A percentile compares a stretch with the other conserved stretches of the same genome.
These are phyloP conservation scores for Penicillium sp. DNA, from an alignment of 2,329 filamentous ascomycete genomes.

Conservation along the genomic window DNA sequence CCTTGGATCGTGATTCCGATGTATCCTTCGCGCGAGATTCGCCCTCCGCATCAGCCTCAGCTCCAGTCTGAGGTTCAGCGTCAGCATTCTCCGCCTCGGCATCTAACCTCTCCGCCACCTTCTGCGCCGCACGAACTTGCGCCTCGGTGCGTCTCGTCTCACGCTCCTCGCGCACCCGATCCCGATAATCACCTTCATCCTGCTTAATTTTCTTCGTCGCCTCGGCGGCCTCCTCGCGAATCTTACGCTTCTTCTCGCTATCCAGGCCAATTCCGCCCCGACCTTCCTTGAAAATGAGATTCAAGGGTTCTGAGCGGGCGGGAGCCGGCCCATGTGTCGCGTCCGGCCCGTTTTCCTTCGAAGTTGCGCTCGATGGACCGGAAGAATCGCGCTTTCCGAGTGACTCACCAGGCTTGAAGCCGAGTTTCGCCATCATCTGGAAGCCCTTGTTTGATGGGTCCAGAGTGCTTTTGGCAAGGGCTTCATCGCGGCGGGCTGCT, in stretches of 20 bases:
- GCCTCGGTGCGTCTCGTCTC: constrained; percentile 70
- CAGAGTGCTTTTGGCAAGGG: constrained; percentile 74
- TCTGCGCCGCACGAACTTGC: constrained; percentile 76
- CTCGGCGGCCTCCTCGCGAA: constrained; percentile 63
- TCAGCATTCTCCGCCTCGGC: constrained; percentile 50
- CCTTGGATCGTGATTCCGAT: not conserved
- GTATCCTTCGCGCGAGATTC: not conserved
- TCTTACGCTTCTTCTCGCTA: constrained; percentile 77
- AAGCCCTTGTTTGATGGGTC: constrained; percentile 80
- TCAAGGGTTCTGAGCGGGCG: constrained; percentile 71
- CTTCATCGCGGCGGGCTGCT: constrained; percentile 71
- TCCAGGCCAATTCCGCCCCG: constrained; percentile 83
- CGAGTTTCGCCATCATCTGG: constrained; percentile 96
- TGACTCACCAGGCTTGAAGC: constrained; percentile 75
- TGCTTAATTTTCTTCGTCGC: constrained; percentile 64
- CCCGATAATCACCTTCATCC: constrained; percentile 72
- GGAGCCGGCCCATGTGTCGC: constrained; percentile 24
- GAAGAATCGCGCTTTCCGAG: constrained; percentile 64
- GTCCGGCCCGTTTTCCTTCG: constrained; percentile 1
- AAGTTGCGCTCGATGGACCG: not conserved
- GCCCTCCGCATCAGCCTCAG: not conserved
- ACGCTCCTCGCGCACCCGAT: constrained; percentile 70
- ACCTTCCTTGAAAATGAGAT: constrained; percentile 75
- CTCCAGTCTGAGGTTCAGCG: constrained; percentile 16
- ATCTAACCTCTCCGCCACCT: constrained; percentile 77